Base-by-base conservation (phyloP, 2,329 filamentous ascomycete species). In the Sordariomycetes sp. region DNA sequence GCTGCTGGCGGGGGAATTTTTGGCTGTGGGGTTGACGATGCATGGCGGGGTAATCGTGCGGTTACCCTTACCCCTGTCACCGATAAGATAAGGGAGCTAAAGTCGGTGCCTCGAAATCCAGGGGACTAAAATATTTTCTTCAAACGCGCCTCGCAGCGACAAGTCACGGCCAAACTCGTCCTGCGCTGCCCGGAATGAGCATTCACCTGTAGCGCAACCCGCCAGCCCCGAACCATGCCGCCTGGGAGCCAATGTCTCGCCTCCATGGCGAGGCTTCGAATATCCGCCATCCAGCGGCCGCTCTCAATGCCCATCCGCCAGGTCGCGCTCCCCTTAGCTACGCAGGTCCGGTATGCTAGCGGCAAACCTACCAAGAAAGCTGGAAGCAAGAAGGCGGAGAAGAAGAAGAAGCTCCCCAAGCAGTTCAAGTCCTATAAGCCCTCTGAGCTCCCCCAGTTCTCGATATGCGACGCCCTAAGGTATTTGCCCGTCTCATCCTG, bases 381-480 rank as follows among this genome's bases (percentile, higher is more conserved):
- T 4, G 60, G 54, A 12, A 20, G 54, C 43, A 61, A 61, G 32
- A 71, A 74, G 58, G 66, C 69, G 53, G 70, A 72, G 62, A 82
- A 82, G 72, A 81, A 79, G 70, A 85, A 79, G 71, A 76, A 79
- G 65, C 73, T 78, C 57, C 80, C 83, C 67, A 90, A 89, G 73
- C 78, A 81, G 12, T 83, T 81, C 61, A 83, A 81, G 62, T 80
- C 83, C 35, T 91, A 85, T 69, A 80, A 84, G 62, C 71, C 93
- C 62, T 81, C 84, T 51, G 79, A 90, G 40, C 74, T 74, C 46
- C 72, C 73, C 0, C 86, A 89, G 67, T 96, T 88, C 68, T 83
- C 90, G 1, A 79, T 99, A 35, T 88, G 90, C 64, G 94, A 99
- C 76, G 95, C 94, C 18, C 94, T 99, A 84, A 84, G 92, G 90